Evolutionary conservation across 1,139 yeast species (phyloP).

Genomic region (Pneumocystis jirovecii): DNA sequence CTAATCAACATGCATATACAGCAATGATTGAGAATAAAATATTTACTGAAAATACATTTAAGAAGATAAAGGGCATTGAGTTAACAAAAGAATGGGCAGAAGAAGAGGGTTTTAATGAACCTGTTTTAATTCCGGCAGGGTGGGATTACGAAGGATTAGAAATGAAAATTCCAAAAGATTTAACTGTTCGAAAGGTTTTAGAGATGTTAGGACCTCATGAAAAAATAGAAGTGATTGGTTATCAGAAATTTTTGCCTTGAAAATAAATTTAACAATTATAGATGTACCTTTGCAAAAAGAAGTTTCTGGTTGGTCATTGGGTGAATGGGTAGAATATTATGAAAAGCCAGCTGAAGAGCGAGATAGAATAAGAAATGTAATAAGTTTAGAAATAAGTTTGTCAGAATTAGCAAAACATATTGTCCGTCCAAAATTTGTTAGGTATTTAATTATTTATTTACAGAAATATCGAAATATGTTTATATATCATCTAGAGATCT

Average conservation of each 20-base stretch:
- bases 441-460: neutral
- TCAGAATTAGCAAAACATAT: slow-evolving; percentile 39
- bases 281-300: slow-evolving; percentile 70
- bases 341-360: slow-evolving; percentile 32
- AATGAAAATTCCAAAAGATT: slow-evolving; percentile 31
- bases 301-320: slow-evolving; percentile 49
- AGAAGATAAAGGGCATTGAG: slow-evolving; percentile 22
- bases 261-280: slow-evolving; percentile 28
- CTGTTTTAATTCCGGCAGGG: slow-evolving; percentile 27
- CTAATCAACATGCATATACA: slow-evolving; percentile 51
- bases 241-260: neutral
- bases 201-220: slow-evolving; percentile 47
- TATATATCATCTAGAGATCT: slow-evolving; percentile 26
- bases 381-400: slow-evolving; percentile 61
- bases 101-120: slow-evolving; percentile 23
- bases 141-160: slow-evolving; percentile 25
- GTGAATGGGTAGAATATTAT: slow-evolving; percentile 63
- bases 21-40: slow-evolving; percentile 22
- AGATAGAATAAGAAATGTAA: slow-evolving; percentile 63
- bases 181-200: slow-evolving; percentile 44
- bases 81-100: slow-evolving; percentile 30
- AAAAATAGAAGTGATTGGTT: slow-evolving; percentile 44
- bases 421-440: slow-evolving; percentile 49
- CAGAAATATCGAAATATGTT: neutral
- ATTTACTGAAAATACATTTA: slow-evolving; percentile 15